Percentiles rank a stretch among this genome's conserved stretches.
These are phyloP conservation scores for Aureobasidium sp. DNA, from an alignment of 2,329 filamentous ascomycete genomes.

Conservation along the genomic window DNA sequence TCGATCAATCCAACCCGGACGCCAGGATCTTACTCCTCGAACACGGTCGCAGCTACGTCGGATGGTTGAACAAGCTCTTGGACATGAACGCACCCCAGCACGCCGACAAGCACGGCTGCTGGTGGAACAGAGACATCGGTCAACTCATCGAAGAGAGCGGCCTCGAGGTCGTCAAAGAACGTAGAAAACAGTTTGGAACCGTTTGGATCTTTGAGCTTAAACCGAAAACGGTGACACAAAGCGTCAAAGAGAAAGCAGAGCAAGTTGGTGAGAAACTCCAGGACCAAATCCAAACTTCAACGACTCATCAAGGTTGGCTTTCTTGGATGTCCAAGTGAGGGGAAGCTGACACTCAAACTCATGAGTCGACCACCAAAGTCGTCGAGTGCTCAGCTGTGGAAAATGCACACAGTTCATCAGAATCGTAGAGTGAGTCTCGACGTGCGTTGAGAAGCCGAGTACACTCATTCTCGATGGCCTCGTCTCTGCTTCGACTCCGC, in stretches of 20 bases:
- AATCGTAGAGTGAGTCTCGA: background rate
- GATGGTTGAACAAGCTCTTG: slow-evolving; percentile 40
- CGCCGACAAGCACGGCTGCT: slow-evolving; percentile 42
- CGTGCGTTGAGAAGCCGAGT: background rate
- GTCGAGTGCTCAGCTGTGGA: background rate
- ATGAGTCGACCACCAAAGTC: background rate
- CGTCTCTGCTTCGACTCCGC: background rate
- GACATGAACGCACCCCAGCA: slow-evolving; percentile 39
- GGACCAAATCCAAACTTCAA: background rate
- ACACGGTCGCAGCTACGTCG: slow-evolving; percentile 40
- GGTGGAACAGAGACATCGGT: slow-evolving; percentile 45
- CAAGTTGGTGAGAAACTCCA: background rate
- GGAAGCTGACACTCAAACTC: background rate
- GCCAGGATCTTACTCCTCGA: slow-evolving; percentile 40
- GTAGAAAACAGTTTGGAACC: slow-evolving; percentile 40
- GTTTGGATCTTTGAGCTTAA: slow-evolving; percentile 42
- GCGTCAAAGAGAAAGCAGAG: background rate
- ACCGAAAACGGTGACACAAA: slow-evolving; percentile 19
- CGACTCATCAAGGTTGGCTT: background rate
- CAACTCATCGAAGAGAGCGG: slow-evolving; percentile 39
- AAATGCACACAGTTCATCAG: background rate
- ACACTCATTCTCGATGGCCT: background rate
- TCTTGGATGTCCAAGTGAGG: slow-evolving; percentile 9
- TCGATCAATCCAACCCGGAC: slow-evolving; percentile 33
- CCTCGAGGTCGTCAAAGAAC: slow-evolving; percentile 37